Evolutionary conservation across 352 stramenopile genomes (phyloP).

Genomic region (Globisporangium cylindrosporum): DNA sequence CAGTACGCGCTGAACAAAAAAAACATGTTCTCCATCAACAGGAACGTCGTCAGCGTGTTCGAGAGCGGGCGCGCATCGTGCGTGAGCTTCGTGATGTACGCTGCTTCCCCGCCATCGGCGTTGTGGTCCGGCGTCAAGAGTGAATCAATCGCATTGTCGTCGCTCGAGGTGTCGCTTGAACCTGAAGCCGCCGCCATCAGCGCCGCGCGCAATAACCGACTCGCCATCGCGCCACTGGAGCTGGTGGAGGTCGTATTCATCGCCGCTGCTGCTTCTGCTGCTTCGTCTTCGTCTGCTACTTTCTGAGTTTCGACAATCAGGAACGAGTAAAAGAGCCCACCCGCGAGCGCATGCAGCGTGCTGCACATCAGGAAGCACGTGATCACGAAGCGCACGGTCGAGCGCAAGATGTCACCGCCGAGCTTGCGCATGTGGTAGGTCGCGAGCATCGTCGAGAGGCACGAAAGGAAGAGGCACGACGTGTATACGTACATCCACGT

Average conservation of each 20-base stretch:
- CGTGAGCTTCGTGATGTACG: constrained; percentile 61
- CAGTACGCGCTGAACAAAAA: constrained; percentile 67
- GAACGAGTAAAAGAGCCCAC: constrained; percentile 54
- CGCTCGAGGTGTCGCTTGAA: constrained; percentile 5
- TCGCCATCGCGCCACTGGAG: constrained; percentile 5
- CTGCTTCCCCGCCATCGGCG: constrained; percentile 48
- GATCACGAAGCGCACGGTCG: constrained; percentile 72
- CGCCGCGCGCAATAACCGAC: neutral
- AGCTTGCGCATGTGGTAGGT: constrained; percentile 64
- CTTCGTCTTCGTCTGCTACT: neutral
- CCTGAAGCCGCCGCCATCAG: constrained; percentile 9
- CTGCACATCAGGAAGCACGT: constrained; percentile 56
- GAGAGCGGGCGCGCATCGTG: constrained; percentile 39
- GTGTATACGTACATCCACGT: constrained; percentile 70
- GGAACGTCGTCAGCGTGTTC: constrained; percentile 37
- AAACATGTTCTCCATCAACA: constrained; percentile 59
- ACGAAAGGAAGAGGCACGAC: constrained; percentile 51
- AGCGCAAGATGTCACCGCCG: constrained; percentile 61
- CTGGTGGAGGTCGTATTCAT: constrained; percentile 18
- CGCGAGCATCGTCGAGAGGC: constrained; percentile 45
- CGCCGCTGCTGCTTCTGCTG: constrained; percentile 8
- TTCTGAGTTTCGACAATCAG: constrained; percentile 36
- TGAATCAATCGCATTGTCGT: constrained; percentile 14
- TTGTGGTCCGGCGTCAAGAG: constrained; percentile 39
- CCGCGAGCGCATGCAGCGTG: constrained; percentile 44